Conservation (phyloP, 2,329 filamentous ascomycete species). For the Zalaria sp. region DNA sequence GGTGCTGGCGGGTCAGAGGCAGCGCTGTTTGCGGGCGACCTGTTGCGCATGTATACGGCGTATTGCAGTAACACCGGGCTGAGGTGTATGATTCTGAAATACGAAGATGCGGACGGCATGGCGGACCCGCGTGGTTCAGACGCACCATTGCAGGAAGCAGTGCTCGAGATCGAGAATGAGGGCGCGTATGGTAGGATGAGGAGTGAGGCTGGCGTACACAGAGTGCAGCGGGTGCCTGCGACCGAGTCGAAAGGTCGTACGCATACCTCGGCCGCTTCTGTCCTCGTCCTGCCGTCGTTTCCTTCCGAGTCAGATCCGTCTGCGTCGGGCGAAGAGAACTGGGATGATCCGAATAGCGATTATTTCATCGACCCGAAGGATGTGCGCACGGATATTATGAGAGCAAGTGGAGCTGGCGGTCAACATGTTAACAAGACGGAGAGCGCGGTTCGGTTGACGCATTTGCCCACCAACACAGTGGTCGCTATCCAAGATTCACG, state of each 20-base stretch:
- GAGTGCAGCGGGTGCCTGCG: constrained; percentile 82
- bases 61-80: constrained; percentile 61
- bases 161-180: constrained; percentile 64
- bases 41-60: constrained; percentile 78
- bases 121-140: constrained; percentile 42
- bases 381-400: constrained; percentile 77
- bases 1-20: constrained; percentile 88
- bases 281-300: constrained; percentile 83
- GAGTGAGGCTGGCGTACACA: constrained; percentile 84
- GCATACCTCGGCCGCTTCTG: constrained; percentile 83
- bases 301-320: constrained; percentile 39
- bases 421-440: constrained; percentile 99
- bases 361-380: constrained; percentile 82
- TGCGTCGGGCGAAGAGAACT: constrained; percentile 40
- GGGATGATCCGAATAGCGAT: constrained; percentile 75
- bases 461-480: constrained; percentile 71
- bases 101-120: constrained; percentile 55
- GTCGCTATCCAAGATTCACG: constrained; percentile 88
- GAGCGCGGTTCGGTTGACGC: constrained; percentile 84
- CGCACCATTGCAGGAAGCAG: constrained; percentile 65
- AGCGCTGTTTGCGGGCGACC: constrained; percentile 71
- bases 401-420: constrained; percentile 79
- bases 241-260: constrained; percentile 86
- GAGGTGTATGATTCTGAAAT: constrained; percentile 58
- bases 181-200: constrained; percentile 73